Conservation (phyloP, 1,284 basidiomycete species). For the Flammula alnicola region DNA sequence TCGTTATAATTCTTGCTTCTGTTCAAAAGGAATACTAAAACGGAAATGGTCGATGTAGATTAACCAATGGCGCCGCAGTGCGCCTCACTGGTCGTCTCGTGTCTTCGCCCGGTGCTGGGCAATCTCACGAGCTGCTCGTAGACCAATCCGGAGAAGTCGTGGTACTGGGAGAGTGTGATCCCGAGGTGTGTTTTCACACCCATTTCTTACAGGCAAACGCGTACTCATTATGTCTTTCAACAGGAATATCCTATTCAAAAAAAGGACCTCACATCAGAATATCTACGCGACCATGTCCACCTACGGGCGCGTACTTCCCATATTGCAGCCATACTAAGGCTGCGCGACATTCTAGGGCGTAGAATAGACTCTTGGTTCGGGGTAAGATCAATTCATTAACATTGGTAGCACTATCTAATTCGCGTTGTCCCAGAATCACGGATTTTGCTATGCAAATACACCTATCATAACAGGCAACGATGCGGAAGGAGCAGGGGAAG, state of each 20-base stretch:
- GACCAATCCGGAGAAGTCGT: constrained; percentile 50
- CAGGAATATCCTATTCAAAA: constrained; percentile 90
- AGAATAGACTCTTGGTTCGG: constrained; percentile 69
- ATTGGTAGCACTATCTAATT: constrained; percentile 6
- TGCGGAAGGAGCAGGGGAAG: constrained; percentile 97
- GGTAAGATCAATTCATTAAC: constrained; percentile 45
- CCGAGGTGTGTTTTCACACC: constrained; percentile 64
- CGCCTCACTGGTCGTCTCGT: constrained; percentile 68
- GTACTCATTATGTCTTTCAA: background rate
- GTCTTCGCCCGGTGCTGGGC: constrained; percentile 69
- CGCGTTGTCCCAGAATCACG: constrained; percentile 56
- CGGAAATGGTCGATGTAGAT: constrained; percentile 34
- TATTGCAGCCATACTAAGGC: constrained; percentile 74
- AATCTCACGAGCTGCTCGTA: constrained; percentile 79
- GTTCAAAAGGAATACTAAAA: background rate
- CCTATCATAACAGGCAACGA: constrained; percentile 92
- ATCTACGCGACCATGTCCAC: constrained; percentile 84
- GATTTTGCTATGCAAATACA: constrained; percentile 82
- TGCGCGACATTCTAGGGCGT: constrained; percentile 64
- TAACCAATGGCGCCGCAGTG: constrained; percentile 79
- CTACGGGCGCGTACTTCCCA: constrained; percentile 79
- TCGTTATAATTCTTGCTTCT: background rate
- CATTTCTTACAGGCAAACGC: too few species aligned
- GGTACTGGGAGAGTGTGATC: constrained; percentile 77
- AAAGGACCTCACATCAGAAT: constrained; percentile 73